Conservation (phyloP, 495 filamentous ascomycete genomes). For the Penicillium taxi region DNA sequence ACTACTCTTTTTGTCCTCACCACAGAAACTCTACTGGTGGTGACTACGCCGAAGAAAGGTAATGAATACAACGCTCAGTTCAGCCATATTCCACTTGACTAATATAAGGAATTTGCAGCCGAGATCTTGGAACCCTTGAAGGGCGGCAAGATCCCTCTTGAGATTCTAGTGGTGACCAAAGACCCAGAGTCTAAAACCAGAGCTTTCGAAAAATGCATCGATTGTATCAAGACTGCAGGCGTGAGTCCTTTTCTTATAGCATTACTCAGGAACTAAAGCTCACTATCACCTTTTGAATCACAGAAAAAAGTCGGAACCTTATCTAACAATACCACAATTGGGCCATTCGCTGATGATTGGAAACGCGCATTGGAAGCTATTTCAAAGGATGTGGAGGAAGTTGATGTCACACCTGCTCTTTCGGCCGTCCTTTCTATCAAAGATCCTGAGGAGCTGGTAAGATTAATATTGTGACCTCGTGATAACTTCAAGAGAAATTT, state of each 20-base stretch:
- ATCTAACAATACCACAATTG: constrained; percentile 71
- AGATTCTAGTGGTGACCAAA: constrained; percentile 83
- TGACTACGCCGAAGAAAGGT: constrained; percentile 96
- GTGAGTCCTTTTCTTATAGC: constrained; percentile 43
- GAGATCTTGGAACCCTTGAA: constrained; percentile 90
- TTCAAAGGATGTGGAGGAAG: constrained; percentile 77
- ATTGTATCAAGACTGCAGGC: constrained; percentile 78
- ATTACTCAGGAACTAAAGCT: no score
- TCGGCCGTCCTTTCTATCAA: constrained; percentile 88
- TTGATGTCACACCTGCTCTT: constrained; percentile 75
- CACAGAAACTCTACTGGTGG: constrained; percentile 74
- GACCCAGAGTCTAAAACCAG: constrained; percentile 82
- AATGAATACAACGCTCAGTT: no score
- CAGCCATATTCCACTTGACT: neutral
- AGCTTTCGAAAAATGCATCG: constrained; percentile 71
- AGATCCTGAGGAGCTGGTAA: constrained; percentile 82
- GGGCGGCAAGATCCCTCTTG: constrained; percentile 80
- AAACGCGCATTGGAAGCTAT: constrained; percentile 68
- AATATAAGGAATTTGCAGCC: constrained; percentile 42
- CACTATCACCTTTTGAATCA: no score
- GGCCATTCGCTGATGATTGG: constrained; percentile 95
- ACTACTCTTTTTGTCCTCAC: constrained; percentile 91
- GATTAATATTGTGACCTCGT: constrained; percentile 13
- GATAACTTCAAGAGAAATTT: neutral
- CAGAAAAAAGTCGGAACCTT: constrained; percentile 86